phyloP scores from a whole-genome alignment of 345 rosid genomes.

The Gynandropsis gynandra region DNA sequence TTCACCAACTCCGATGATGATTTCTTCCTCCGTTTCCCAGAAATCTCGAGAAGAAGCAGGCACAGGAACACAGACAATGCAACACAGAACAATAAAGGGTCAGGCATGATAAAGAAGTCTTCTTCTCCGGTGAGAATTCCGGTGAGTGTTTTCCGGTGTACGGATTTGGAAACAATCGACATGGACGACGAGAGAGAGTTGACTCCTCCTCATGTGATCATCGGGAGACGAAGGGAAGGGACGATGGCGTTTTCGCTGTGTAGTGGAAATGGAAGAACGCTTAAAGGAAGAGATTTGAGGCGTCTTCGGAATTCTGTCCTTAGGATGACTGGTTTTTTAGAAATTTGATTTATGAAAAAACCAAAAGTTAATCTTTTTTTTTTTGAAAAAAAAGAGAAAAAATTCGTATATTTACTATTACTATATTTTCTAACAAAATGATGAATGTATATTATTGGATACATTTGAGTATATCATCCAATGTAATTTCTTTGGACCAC shows the following conservation, averaged over 20 bases:
- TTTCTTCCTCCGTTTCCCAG: background rate
- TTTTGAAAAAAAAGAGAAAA: too few relatives aligned
- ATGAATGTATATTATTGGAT: too few relatives aligned
- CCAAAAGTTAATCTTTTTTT: too few relatives aligned
- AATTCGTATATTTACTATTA: too few relatives aligned
- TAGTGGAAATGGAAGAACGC: slow-evolving; percentile 56
- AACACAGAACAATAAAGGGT: slow-evolving; percentile 1
- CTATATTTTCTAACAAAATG: too few relatives aligned
- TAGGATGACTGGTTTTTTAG: slow-evolving; percentile 87
- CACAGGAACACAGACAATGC: background rate
- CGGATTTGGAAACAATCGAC: slow-evolving; percentile 17
- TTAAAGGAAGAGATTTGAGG: slow-evolving; percentile 75
- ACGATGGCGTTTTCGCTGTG: slow-evolving; percentile 75
- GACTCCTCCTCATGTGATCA: slow-evolving; percentile 56
- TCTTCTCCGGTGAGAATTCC: slow-evolving; percentile 34
- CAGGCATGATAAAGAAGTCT: slow-evolving; percentile 20
- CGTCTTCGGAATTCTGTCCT: slow-evolving; percentile 72
- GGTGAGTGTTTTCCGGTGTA: slow-evolving; percentile 23
- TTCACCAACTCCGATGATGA: background rate
- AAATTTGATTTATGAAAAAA: slow-evolving; percentile 22
- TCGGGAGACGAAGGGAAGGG: slow-evolving; percentile 39
- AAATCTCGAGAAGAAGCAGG: background rate
- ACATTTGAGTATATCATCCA: too few relatives aligned
- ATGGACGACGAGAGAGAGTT: slow-evolving; percentile 18
- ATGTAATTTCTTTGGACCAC: too few relatives aligned